A percentile compares a stretch with the other conserved stretches of the same genome.
These are phyloP conservation scores for Fragaria ananassa DNA, from an alignment of 306 rosid species.

Conservation along the genomic window DNA sequence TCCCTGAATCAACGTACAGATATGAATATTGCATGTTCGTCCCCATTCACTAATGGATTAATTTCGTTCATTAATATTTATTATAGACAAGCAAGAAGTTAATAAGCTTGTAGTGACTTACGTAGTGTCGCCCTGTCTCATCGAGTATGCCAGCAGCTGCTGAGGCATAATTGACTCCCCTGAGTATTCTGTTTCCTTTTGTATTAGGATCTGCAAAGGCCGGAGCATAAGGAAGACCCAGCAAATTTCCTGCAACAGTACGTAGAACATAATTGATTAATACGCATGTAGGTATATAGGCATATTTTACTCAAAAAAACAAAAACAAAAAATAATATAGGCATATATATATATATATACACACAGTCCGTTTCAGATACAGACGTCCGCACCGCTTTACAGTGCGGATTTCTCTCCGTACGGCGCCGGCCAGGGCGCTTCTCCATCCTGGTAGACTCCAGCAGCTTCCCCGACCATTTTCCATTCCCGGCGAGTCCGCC, in stretches of 20 bases:
- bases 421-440: no score
- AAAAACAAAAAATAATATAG: no score
- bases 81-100: neutral
- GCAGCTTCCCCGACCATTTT: no score
- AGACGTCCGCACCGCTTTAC: no score
- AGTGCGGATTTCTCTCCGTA: no score
- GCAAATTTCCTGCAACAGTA: slow-evolving; percentile 41
- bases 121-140: slow-evolving; percentile 68
- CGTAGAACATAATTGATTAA: neutral
- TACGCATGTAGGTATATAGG: neutral
- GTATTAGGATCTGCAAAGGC: slow-evolving; percentile 57
- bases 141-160: slow-evolving; percentile 77
- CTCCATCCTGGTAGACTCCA: no score
- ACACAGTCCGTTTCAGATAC: no score
- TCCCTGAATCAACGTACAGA: slow-evolving; percentile 38
- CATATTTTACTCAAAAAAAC: no score
- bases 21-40: neutral
- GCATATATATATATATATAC: no score
- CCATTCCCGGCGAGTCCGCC: no score
- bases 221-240: slow-evolving; percentile 65
- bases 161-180: slow-evolving; percentile 83
- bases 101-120: slow-evolving; percentile 20
- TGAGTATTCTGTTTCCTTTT: slow-evolving; percentile 35
- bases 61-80: no score
- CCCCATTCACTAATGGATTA: neutral